Base-by-base conservation (phyloP, 2,329 filamentous ascomycete genomes). In the Phyllosticta ampelicida region DNA sequence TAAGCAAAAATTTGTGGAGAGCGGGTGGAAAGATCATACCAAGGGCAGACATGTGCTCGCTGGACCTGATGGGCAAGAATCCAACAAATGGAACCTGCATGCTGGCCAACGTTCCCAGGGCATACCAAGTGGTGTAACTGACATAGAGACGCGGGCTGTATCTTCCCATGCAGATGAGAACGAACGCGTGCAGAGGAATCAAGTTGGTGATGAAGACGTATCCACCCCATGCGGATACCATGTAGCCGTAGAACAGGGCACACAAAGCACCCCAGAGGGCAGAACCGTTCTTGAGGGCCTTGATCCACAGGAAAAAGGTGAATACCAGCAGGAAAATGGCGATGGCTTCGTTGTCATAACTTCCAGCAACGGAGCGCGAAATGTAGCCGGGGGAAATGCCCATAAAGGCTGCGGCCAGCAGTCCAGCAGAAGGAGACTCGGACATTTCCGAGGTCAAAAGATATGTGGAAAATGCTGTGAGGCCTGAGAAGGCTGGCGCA, bases 1-100 rank as follows among this genome's bases (percentile, higher is more conserved):
- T 72, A 59, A 70, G 65, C 61, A 55, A 26, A 51, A 13, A 9
- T 6, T 5, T 5, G 5, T 26, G 48, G 9, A 44, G 19, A 3
- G 5, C 19, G 3, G 19, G 8, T 3, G 11, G 44, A 21, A 30
- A 54, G 9, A 5, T 73, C 82, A 71, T 77, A 91, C 90, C 91
- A 18, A 99, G 78, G 21, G 94, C 90, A 60, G 94, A 89, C 92
- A 99, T 99, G 75, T 99, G 94, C 75, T 99, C 94, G 76, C 90
- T 96, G 71, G 90, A 97, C 72, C 90, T 88, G 69, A 99, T 90
- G 21, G 94, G 92, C 75, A 95, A 76, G 79, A 99, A 99, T 60
- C 94, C 94, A 59, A 99, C 95, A 68, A 99, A 99, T 3, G 94
- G 94, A 77, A 99, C 94, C 75, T 99, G 94, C 92, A 99, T 97